Conservation (phyloP, 441 rosid genomes). For the Macaranga tanarius region DNA sequence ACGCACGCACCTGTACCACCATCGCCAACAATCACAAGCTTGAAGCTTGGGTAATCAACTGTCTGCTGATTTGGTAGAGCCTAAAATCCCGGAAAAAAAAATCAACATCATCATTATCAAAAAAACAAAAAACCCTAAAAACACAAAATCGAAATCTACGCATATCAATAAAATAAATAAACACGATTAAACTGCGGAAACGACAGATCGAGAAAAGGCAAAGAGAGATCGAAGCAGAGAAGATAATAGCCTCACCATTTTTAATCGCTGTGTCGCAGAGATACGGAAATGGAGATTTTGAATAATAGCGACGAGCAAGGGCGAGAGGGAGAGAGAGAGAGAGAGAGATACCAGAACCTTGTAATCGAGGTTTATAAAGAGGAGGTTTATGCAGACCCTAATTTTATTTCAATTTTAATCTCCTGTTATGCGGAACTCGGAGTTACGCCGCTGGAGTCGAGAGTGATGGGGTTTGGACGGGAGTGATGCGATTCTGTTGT, state of each 20-base stretch:
- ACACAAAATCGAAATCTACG: background rate
- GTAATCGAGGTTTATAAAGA: slow-evolving; percentile 26
- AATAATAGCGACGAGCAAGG: background rate
- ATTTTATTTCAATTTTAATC: slow-evolving; percentile 11
- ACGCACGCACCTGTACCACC: slow-evolving; percentile 50
- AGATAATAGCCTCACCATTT: slow-evolving; percentile 5
- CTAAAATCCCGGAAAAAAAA: slow-evolving; percentile 19
- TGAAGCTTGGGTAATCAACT: slow-evolving; percentile 59
- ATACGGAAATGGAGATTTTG: slow-evolving; percentile 1
- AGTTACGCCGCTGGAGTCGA: too few species aligned
- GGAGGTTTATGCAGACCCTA: slow-evolving; percentile 36
- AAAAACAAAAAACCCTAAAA: background rate
- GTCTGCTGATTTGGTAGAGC: slow-evolving; percentile 55
- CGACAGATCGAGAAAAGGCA: background rate
- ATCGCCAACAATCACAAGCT: slow-evolving; percentile 62
- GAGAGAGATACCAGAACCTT: background rate
- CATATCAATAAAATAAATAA: background rate
- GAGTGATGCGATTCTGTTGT: background rate
- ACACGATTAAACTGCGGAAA: background rate
- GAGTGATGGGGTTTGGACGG: background rate
- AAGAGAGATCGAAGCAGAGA: background rate
- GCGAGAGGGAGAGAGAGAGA: background rate
- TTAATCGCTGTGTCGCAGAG: background rate
- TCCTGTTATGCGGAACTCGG: background rate
- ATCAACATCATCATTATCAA: background rate